These are phyloP conservation scores for Phialophora chinensis DNA, from an alignment of 2,329 filamentous ascomycete species.

Conservation along the genomic window DNA sequence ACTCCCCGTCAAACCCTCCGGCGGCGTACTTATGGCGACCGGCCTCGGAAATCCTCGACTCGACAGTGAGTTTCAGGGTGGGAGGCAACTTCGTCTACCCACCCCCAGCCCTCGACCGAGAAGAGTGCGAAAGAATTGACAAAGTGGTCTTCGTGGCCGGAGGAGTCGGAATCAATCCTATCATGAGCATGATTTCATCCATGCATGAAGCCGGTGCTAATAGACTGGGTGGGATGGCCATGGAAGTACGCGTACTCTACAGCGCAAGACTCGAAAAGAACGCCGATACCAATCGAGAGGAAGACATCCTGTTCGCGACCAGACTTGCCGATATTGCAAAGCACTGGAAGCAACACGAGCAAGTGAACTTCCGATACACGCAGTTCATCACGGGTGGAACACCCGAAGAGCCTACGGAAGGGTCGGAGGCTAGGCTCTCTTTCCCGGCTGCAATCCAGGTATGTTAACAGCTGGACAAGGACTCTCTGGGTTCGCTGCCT, in stretches of 20 bases:
- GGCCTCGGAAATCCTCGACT: slow-evolving; percentile 59
- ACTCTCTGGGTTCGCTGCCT: neutral
- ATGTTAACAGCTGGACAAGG: neutral
- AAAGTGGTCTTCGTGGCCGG: slow-evolving; percentile 78
- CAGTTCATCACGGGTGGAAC: slow-evolving; percentile 56
- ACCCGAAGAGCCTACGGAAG: neutral
- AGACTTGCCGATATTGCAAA: slow-evolving; percentile 54
- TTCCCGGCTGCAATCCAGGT: neutral
- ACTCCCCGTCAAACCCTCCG: slow-evolving; percentile 71
- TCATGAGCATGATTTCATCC: slow-evolving; percentile 41
- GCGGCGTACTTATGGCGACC: slow-evolving; percentile 78
- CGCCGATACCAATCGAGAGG: slow-evolving; percentile 33
- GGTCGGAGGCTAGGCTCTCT: neutral
- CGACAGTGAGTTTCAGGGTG: slow-evolving; percentile 69
- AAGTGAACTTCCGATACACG: slow-evolving; percentile 51
- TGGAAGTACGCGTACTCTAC: slow-evolving; percentile 36
- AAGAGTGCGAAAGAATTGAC: slow-evolving; percentile 50
- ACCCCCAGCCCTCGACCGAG: slow-evolving; percentile 56
- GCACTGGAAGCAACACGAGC: slow-evolving; percentile 35
- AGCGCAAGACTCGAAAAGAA: slow-evolving; percentile 35
- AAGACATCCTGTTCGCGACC: slow-evolving; percentile 59
- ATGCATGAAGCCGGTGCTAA: slow-evolving; percentile 33
- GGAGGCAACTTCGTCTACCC: slow-evolving; percentile 85
- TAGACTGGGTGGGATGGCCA: slow-evolving; percentile 28
- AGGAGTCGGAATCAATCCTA: slow-evolving; percentile 76